A percentile compares a stretch with the other conserved stretches of the same genome.
phyloP scores from a whole-genome alignment of 805 yeast genomes.

The Isabelozyma heimii region DNA sequence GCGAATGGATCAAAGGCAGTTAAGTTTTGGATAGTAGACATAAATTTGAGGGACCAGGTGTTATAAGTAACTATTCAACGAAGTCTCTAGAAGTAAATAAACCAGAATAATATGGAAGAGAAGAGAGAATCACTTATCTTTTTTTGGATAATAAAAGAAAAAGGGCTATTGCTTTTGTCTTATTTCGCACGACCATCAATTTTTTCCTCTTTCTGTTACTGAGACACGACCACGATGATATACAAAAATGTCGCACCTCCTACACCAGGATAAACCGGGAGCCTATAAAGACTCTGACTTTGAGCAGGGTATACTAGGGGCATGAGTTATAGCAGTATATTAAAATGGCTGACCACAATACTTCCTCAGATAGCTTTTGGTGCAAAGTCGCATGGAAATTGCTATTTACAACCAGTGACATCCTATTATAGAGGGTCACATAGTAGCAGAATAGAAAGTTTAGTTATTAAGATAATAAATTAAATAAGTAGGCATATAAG shows the following conservation, averaged over 20 bases:
- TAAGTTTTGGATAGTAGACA: conserved; percentile 91
- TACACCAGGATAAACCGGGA: too few species aligned
- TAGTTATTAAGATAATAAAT: not conserved
- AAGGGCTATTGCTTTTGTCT: not conserved
- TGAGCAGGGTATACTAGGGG: too few species aligned
- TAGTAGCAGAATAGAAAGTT: not conserved
- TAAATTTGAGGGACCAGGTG: conserved; percentile 24
- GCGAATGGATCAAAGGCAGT: conserved; percentile 96
- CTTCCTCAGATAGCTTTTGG: too few species aligned
- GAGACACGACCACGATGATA: not conserved
- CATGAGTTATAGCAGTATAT: too few species aligned
- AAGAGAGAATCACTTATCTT: not conserved
- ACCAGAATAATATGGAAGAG: not conserved
- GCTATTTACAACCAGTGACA: too few species aligned
- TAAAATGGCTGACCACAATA: too few species aligned
- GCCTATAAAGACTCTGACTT: too few species aligned
- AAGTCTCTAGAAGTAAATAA: not conserved
- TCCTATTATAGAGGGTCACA: not conserved
- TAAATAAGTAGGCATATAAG: not conserved
- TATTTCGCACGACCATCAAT: not conserved
- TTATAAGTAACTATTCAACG: not conserved
- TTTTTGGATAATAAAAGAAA: not conserved
- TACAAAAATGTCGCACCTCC: too few species aligned
- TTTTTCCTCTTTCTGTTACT: not conserved
- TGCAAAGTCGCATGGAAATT: too few species aligned